Evolutionary conservation across 805 yeast species (phyloP).

Genomic region (Metschnikowia anglica): DNA sequence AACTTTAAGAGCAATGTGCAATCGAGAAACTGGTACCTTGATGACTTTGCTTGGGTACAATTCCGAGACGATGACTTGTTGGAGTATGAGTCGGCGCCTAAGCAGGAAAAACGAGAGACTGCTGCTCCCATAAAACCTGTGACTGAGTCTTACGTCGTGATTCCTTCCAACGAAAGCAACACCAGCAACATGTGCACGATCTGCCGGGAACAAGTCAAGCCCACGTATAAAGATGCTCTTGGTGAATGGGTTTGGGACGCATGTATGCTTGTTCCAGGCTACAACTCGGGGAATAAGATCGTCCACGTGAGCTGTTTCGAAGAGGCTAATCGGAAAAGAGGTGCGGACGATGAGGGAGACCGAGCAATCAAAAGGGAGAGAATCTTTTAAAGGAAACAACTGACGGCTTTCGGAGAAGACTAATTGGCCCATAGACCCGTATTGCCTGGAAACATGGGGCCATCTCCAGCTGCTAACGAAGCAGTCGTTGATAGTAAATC

Average conservation of each 20-base stretch:
- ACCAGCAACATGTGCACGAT: conserved; percentile 43
- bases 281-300: conserved; percentile 35
- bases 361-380: conserved; percentile 25
- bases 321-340: conserved; percentile 38
- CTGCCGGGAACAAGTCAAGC: conserved; percentile 44
- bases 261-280: conserved; percentile 41
- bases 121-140: neutral
- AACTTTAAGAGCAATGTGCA: conserved; percentile 46
- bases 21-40: conserved; percentile 80
- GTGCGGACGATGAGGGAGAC: conserved; percentile 28
- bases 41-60: conserved; percentile 66
- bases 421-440: too few relatives aligned
- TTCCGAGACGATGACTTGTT: conserved; percentile 64
- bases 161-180: conserved; percentile 62
- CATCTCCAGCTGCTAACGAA: too few relatives aligned
- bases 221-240: conserved; percentile 42
- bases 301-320: conserved; percentile 41
- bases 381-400: neutral
- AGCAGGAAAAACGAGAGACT: conserved; percentile 9
- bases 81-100: conserved; percentile 27
- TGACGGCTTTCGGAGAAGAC: neutral
- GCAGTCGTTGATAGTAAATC: too few relatives aligned
- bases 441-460: too few relatives aligned
- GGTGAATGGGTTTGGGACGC: conserved; percentile 49
- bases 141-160: conserved; percentile 47